A percentile compares a stretch with the other conserved stretches of the same genome.
Evolutionary conservation across 441 rosid genomes (phyloP).

Genomic region (Lagerstroemia fauriei): DNA sequence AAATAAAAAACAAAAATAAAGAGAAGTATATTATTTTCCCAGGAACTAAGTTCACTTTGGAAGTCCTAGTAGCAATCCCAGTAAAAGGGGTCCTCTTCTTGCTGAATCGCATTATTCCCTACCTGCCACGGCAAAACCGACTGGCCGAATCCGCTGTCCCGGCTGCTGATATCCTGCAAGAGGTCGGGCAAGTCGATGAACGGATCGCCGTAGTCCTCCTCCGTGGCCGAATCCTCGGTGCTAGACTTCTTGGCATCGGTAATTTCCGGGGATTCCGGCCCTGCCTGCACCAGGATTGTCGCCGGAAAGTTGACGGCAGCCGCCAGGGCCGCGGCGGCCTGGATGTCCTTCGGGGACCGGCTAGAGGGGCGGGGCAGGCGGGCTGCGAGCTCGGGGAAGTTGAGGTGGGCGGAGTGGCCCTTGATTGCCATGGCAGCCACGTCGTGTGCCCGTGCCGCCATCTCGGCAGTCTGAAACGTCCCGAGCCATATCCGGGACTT

Average conservation of each 20-base stretch:
- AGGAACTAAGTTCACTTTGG: background rate
- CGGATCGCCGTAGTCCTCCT: constrained; percentile 42
- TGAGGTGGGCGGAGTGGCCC: constrained; percentile 57
- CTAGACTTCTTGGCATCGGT: constrained; percentile 29
- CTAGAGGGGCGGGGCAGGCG: constrained; percentile 56
- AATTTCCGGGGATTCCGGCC: constrained; percentile 41
- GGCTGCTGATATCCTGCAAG: constrained; percentile 39
- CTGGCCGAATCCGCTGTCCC: constrained; percentile 46
- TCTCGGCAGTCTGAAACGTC: constrained; percentile 59
- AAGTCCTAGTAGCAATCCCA: constrained; percentile 27
- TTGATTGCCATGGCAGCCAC: constrained; percentile 61
- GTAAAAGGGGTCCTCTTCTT: constrained; percentile 41
- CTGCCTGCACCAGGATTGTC: background rate
- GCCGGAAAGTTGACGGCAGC: constrained; percentile 39
- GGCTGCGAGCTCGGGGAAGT: constrained; percentile 56
- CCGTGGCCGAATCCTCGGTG: background rate
- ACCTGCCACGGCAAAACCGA: constrained; percentile 42
- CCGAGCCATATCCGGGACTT: constrained; percentile 71
- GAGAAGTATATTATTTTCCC: too few relatives aligned
- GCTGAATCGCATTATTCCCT: constrained; percentile 27
- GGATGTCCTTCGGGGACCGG: constrained; percentile 57
- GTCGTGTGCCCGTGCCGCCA: constrained; percentile 75
- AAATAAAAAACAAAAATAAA: too few relatives aligned
- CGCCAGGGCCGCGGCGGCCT: constrained; percentile 60
- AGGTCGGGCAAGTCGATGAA: constrained; percentile 72